phyloP scores from a whole-genome alignment of 305 asterid species.

The Andrographis paniculata region DNA sequence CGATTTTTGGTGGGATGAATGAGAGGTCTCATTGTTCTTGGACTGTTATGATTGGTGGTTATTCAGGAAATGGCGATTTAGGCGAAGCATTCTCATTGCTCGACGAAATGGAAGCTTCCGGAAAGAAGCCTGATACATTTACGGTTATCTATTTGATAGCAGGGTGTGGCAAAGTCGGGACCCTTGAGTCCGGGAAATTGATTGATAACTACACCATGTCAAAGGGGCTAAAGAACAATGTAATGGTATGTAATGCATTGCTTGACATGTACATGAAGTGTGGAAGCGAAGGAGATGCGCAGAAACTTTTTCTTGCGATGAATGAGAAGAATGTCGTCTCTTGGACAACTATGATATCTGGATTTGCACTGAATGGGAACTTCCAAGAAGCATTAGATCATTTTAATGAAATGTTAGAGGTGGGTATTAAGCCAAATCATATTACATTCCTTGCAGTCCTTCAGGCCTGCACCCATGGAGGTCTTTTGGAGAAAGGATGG shows the following conservation, averaged over 20 bases:
- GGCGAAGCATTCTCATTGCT: constrained; percentile 41
- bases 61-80: constrained; percentile 43
- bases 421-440: constrained; percentile 41
- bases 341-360: constrained; percentile 59
- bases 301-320: constrained; percentile 34
- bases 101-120: constrained; percentile 40
- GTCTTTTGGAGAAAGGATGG: constrained; percentile 42
- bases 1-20: constrained; percentile 38
- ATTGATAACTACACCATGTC: constrained; percentile 31
- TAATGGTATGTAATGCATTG: constrained; percentile 46
- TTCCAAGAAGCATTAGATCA: constrained; percentile 31
- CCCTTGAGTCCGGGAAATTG: constrained; percentile 56
- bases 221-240: constrained; percentile 33
- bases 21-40: constrained; percentile 48
- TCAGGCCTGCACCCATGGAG: constrained; percentile 72
- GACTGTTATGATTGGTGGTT: constrained; percentile 63
- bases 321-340: constrained; percentile 37
- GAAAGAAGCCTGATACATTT: constrained; percentile 48
- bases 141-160: constrained; percentile 41
- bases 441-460: constrained; percentile 57
- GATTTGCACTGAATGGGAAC: constrained; percentile 50
- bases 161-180: constrained; percentile 50
- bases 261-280: constrained; percentile 64
- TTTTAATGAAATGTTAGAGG: constrained; percentile 33
- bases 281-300: constrained; percentile 48